Evolutionary conservation across 1,284 basidiomycete genomes (phyloP), one percentile per base, ranked within the genome.

Genomic region (Leccinum pachyderme): DNA sequence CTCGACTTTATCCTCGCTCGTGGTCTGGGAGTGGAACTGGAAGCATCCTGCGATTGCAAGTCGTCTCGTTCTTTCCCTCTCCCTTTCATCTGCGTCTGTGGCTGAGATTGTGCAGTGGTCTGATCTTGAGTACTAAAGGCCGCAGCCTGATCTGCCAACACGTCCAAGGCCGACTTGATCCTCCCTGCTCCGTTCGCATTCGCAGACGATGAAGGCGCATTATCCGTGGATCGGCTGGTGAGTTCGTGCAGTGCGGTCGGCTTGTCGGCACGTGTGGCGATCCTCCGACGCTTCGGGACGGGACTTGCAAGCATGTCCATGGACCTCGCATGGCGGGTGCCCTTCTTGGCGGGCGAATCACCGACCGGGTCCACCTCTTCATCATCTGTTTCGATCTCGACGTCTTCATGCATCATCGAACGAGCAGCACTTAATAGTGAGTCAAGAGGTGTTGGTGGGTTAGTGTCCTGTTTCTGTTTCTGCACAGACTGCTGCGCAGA

Each of bases 131-230:
- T 58, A 47, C 63, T 67, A 44, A 65, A 76, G 60, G 55, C 73
- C 8, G 83, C 84, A 3, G 86, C 86, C 66, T 89, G 84, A 62
- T 89, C 86, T 7, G 87, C 87, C 31, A 89, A 73, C 33, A 87
- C 84, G 60, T 88, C 85, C 62, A 88, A 69, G 5, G 82, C 86
- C 54, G 79, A 82, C 58, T 70, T 75, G 43, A 77, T 63, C 49
- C 77, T 62, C 32, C 67, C 68, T 2, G 8, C 18, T 11, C 29
- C 53, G 27, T 29, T 41, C n/a, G 49, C 13, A 31, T 53, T 47
- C 22, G n/a, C 41, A 29, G 62, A 37, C 4, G 54, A 33, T 4
- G 25, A 24, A 22, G 49, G n/a, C 4, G 13, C 15, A 24, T 52
- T 22, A 5, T 47, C 54, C 13, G 45, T 32, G 5, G 32, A 3